Evolutionary conservation across 768 basidiomycete species (phyloP), one percentile per base, ranked within the genome.

Genomic region (Rhizopogon sp.): DNA sequence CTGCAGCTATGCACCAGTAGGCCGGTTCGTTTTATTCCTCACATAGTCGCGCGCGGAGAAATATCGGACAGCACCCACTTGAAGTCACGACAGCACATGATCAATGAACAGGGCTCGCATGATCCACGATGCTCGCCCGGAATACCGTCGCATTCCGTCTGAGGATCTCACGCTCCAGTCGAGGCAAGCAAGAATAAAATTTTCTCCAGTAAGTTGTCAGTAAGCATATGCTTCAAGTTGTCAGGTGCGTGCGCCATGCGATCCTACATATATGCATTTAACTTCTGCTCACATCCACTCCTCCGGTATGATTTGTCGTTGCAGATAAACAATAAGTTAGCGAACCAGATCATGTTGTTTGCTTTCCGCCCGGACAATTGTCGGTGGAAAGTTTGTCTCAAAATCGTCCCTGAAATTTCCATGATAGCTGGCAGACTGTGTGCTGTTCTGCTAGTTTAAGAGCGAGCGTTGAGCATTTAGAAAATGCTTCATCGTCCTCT

Each of bases 301-400:
- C 10, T 25, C 25, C 25, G 25, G 25, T 50, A 25, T 17, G 39
- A 31, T 39, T 22, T 50, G 28, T 46, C 31, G 31, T 37, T 17
- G 43, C 28, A 58, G 41, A 29, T 11, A 35, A 41, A 13, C 29
- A n/a, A 39, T 13, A 37, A 39, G 37, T 10, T 6, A 35, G 46
- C 33, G 20, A 35, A 50, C 37, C 33, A 42, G 35, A 55, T 46
- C 13, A 14, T 39, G 31, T 29, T 31, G 37, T 13, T 42, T 31
- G 3, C 53, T 31, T 37, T 35, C 42, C 64, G 59, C 66, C 57
- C 79, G 79, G 81, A 80, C 63, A 69, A 74, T 76, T 70, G 64
- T 81, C 79, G 79, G 80, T 58, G 55, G 25, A 25, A 25, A 54
- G 55, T 61, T 62, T 61, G 57, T 59, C 60, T 64, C 65, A 54